phyloP scores from a whole-genome alignment of 1,284 basidiomycete genomes.

The Naganishia cerealis region DNA sequence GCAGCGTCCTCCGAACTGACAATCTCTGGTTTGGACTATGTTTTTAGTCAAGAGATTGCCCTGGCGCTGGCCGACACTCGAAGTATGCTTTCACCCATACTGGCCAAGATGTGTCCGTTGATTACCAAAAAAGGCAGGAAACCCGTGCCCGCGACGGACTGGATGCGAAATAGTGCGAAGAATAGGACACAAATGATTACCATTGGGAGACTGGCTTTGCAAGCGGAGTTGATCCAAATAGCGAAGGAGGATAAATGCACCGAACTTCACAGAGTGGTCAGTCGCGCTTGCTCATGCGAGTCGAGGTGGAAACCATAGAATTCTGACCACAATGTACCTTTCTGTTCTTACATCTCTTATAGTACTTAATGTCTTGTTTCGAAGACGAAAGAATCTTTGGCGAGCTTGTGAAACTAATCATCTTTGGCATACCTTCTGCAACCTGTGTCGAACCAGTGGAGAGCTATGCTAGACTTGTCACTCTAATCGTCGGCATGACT shows the following conservation, averaged over 20 bases:
- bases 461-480: neutral
- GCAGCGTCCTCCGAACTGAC: neutral
- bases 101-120: conserved; percentile 1
- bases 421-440: neutral
- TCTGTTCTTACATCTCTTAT: neutral
- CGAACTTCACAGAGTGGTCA: neutral
- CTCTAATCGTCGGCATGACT: conserved; percentile 2
- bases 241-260: neutral
- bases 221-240: neutral
- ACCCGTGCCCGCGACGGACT: neutral
- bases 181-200: neutral
- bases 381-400: neutral
- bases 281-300: neutral
- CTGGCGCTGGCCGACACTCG: neutral
- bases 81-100: neutral
- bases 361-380: neutral
- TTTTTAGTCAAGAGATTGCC: neutral
- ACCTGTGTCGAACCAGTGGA: neutral
- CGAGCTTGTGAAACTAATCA: conserved; percentile 3
- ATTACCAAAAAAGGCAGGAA: neutral
- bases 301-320: neutral
- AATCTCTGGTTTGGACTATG: neutral
- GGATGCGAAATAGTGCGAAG: neutral
- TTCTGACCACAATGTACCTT: too few species aligned
- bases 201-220: neutral